Evolutionary conservation across 2,329 filamentous ascomycete genomes (phyloP), one percentile per base, ranked within the genome.

Genomic region (Pyricularia grisea): DNA sequence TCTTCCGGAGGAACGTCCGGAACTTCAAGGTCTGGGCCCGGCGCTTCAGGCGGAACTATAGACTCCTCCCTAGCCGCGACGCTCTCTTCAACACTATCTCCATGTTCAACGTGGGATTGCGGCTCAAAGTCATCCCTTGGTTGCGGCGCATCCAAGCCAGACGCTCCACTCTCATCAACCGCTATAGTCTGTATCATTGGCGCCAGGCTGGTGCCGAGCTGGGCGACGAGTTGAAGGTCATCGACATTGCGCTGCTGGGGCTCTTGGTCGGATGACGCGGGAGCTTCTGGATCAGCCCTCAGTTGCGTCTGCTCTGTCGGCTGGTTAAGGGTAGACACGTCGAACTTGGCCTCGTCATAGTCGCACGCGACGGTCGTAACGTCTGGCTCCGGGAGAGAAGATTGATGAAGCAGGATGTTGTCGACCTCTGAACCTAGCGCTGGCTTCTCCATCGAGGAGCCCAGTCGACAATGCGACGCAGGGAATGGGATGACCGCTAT

Each of bases 161-260:
- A 28, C 66, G 12, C 36, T 12, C 72, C 72, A 42, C 73, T 72
- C 17, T 75, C 81, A 60, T 77, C 80, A 2, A 81, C 76, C 69
- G 84, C 82, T 23, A 83, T 80, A 20, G 80, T 76, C n/a, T 81
- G 78, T 75, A 87, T 81, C 70, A 85, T 82, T 50, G 83, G 80
- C 14, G 84, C 82, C 20, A 88, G 78, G 63, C 81, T 84, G 70
- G 86, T 84, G 66, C 84, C 85, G 61, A 88, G 77, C 73, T 87
- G 86, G 11, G 86, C 85, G 17, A 85, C 85, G 58, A 88, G 78
- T 75, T 87, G 85, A 61, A 88, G 79, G 76, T 88, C 85, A 72
- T 86, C 85, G 5, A 82, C 79, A 69, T 83, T 86, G 50, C 82
- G 17, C 79, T 75, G 3, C 79, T 50, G 42, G 20, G 42, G 10